These are phyloP conservation scores for Fragosphaeria purpurea DNA, from an alignment of 2,329 filamentous ascomycete species.

Conservation along the genomic window DNA sequence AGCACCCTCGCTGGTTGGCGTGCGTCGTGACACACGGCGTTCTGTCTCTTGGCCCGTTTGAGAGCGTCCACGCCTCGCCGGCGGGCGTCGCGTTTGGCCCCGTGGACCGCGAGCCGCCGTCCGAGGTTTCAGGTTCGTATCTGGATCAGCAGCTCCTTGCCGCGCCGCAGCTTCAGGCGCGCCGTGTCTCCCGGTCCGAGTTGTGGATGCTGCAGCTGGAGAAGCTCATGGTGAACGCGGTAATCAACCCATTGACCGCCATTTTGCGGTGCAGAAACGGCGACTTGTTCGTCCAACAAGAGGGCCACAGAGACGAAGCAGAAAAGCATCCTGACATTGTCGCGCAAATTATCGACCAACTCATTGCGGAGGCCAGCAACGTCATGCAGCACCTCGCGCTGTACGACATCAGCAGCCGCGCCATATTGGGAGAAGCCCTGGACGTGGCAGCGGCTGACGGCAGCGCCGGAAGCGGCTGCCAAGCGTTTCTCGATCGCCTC, in stretches of 20 bases:
- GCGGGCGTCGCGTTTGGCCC: slow-evolving; percentile 38
- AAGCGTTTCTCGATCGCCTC: slow-evolving; percentile 28
- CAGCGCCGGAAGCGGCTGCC: too few species aligned
- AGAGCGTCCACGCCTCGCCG: slow-evolving; percentile 40
- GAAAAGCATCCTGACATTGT: neutral
- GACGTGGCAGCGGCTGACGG: neutral
- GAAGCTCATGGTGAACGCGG: slow-evolving; percentile 70
- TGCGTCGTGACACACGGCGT: slow-evolving; percentile 54
- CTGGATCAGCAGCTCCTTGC: slow-evolving; percentile 31
- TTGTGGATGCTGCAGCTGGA: slow-evolving; percentile 63
- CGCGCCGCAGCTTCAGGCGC: slow-evolving; percentile 34
- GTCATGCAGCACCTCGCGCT: slow-evolving; percentile 62
- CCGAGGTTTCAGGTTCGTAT: slow-evolving; percentile 19
- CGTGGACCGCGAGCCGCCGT: slow-evolving; percentile 19
- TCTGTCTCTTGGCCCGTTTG: slow-evolving; percentile 38
- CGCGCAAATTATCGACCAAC: slow-evolving; percentile 48
- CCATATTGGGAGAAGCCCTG: slow-evolving; percentile 24
- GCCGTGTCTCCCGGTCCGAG: slow-evolving; percentile 28
- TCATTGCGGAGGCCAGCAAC: slow-evolving; percentile 64
- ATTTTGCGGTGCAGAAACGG: slow-evolving; percentile 71
- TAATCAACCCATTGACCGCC: slow-evolving; percentile 79
- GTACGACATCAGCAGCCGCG: slow-evolving; percentile 35
- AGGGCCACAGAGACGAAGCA: slow-evolving; percentile 30
- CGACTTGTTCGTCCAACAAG: slow-evolving; percentile 53
- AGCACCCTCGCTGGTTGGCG: slow-evolving; percentile 58